phyloP scores from a whole-genome alignment of 2,329 filamentous ascomycete species.

The Ustulina deusta region DNA sequence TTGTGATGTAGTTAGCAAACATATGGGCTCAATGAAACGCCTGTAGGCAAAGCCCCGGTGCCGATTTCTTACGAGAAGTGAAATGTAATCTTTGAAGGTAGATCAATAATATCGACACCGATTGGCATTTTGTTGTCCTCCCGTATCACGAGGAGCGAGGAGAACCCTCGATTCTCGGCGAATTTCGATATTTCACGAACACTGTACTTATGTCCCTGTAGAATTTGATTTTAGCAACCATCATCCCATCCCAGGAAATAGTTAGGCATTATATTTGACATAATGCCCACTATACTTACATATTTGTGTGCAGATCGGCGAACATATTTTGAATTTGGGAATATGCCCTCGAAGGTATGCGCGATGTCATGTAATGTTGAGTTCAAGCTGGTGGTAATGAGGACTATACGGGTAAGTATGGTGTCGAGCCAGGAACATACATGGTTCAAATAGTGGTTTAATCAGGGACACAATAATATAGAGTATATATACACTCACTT shows the following conservation, averaged over 20 bases:
- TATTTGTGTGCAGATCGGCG: slow-evolving; percentile 85
- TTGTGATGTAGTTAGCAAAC: slow-evolving; percentile 30
- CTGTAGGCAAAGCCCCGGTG: neutral
- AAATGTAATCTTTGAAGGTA: slow-evolving; percentile 89
- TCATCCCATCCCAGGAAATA: neutral
- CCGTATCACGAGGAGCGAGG: slow-evolving; percentile 84
- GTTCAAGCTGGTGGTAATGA: slow-evolving; percentile 92
- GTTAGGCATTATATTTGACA: no score
- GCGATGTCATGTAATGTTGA: slow-evolving; percentile 89
- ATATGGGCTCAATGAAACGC: neutral
- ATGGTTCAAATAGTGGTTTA: neutral
- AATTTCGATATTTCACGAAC: slow-evolving; percentile 91
- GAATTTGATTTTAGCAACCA: slow-evolving; percentile 17
- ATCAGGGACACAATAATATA: neutral
- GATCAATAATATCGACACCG: slow-evolving; percentile 84
- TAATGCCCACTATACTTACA: slow-evolving; percentile 47
- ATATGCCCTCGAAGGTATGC: slow-evolving; percentile 79
- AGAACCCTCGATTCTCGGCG: slow-evolving; percentile 84
- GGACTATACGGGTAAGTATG: slow-evolving; percentile 58
- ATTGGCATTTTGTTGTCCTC: slow-evolving; percentile 89
- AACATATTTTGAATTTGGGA: slow-evolving; percentile 90
- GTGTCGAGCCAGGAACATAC: neutral
- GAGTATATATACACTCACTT: slow-evolving; percentile 48
- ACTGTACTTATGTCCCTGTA: slow-evolving; percentile 81
- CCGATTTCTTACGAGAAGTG: slow-evolving; percentile 74